These are phyloP conservation scores for Aspergillus clavatus DNA, from an alignment of 2,329 filamentous ascomycete species.

Conservation along the genomic window DNA sequence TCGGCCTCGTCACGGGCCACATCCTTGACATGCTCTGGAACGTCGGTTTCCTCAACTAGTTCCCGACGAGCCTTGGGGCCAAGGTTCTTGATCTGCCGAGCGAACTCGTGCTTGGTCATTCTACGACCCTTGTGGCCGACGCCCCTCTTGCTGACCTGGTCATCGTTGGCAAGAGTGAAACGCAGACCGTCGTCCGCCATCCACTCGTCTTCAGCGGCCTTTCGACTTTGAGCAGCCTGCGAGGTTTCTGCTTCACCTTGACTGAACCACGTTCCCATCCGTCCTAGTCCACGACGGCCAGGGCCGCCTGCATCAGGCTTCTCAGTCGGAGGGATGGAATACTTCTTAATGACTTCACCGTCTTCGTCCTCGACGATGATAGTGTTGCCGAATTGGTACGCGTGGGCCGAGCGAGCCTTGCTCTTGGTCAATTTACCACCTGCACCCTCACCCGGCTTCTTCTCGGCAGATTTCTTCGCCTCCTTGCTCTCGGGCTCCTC, in stretches of 20 bases:
- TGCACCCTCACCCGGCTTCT: conserved; percentile 17
- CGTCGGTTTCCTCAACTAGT: conserved; percentile 40
- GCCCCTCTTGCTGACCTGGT: conserved; percentile 32
- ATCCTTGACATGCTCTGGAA: conserved; percentile 36
- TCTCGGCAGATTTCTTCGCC: conserved; percentile 15
- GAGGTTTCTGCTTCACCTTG: conserved; percentile 32
- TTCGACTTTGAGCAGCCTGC: conserved; percentile 24
- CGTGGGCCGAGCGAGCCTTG: conserved; percentile 55
- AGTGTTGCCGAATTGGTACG: conserved; percentile 66
- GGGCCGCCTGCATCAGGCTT: conserved; percentile 32
- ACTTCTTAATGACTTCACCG: conserved; percentile 65
- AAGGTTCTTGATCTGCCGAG: conserved; percentile 56
- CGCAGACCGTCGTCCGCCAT: conserved; percentile 50
- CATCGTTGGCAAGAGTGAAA: conserved; percentile 54
- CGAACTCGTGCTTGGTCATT: conserved; percentile 63
- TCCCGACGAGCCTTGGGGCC: conserved; percentile 55
- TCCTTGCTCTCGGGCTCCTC: conserved; percentile 23
- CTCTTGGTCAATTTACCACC: conserved; percentile 21
- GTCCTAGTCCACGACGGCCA: conserved; percentile 49
- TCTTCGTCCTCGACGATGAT: conserved; percentile 67
- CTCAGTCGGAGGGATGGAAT: conserved; percentile 52
- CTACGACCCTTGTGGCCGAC: conserved; percentile 49
- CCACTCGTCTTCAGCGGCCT: conserved; percentile 30
- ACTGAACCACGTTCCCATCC: conserved; percentile 58
- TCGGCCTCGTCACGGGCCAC: conserved; percentile 31